A percentile compares a stretch with the other conserved stretches of the same genome.
Conservation (phyloP, 768 basidiomycete species). For the Wakefieldia striispora region DNA sequence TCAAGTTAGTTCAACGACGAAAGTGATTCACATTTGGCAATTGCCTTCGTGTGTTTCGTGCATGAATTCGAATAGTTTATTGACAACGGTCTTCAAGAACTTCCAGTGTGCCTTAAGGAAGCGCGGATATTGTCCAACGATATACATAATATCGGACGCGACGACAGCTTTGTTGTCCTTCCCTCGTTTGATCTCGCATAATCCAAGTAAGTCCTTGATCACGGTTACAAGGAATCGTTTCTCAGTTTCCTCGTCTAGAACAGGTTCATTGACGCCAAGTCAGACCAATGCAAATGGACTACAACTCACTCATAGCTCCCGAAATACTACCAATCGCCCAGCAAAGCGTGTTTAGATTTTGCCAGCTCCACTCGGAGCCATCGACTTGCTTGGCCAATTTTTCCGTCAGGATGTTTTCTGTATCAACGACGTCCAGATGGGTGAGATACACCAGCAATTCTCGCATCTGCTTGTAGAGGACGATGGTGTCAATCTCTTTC, state of each 20-base stretch:
- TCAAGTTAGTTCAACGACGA: slow-evolving; percentile 1
- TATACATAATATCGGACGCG: slow-evolving; percentile 96
- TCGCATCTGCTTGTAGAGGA: slow-evolving; percentile 98
- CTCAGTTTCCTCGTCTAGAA: slow-evolving; percentile 93
- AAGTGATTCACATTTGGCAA: background rate
- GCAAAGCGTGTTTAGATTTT: slow-evolving; percentile 97
- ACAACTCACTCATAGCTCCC: slow-evolving; percentile 91
- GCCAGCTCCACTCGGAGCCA: slow-evolving; percentile 99
- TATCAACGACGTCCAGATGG: slow-evolving; percentile 93
- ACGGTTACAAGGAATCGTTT: slow-evolving; percentile 98
- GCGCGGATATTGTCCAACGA: slow-evolving; percentile 98
- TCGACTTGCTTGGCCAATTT: slow-evolving; percentile 97
- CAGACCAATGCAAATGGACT: background rate
- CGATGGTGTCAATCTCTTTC: slow-evolving; percentile 98
- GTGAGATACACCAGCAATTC: slow-evolving; percentile 97
- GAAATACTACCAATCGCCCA: slow-evolving; percentile 99
- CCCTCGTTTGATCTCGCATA: slow-evolving; percentile 97
- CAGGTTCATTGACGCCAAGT: background rate
- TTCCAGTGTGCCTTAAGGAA: slow-evolving; percentile 99
- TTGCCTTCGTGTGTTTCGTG: slow-evolving; percentile 97
- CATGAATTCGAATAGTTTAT: slow-evolving; percentile 99
- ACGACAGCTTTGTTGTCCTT: slow-evolving; percentile 99
- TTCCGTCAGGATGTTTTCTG: slow-evolving; percentile 96
- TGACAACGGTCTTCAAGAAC: slow-evolving; percentile 99
- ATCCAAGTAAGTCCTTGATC: slow-evolving; percentile 96